Evolutionary conservation across 2,329 filamentous ascomycete genomes (phyloP).

Genomic region (Gremmenia infestans): DNA sequence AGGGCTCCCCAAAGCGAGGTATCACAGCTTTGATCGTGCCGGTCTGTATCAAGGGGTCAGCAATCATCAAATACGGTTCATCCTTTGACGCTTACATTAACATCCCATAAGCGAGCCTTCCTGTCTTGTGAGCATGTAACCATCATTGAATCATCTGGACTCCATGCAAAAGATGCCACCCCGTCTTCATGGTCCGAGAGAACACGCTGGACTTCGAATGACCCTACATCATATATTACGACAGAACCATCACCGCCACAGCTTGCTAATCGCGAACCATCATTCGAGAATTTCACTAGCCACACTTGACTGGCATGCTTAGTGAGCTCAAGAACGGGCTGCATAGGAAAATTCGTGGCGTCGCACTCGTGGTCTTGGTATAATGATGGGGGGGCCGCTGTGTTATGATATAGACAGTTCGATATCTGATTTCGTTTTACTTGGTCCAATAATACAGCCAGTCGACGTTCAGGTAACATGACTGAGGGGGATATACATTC

Average conservation of each 20-base stretch:
- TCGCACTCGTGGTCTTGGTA: constrained; percentile 88
- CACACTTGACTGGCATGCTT: constrained; percentile 81
- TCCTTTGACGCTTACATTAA: constrained; percentile 46
- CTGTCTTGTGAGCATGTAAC: constrained; percentile 77
- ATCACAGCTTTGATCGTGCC: constrained; percentile 60
- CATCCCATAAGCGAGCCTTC: constrained; percentile 71
- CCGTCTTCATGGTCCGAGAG: constrained; percentile 63
- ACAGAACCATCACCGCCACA: constrained; percentile 72
- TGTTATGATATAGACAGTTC: constrained; percentile 85
- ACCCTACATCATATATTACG: constrained; percentile 74
- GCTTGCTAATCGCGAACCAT: constrained; percentile 77
- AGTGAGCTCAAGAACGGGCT: constrained; percentile 63
- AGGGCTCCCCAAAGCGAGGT: constrained; percentile 71
- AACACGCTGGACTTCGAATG: constrained; percentile 59
- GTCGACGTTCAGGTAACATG: constrained; percentile 90
- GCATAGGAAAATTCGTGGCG: constrained; percentile 70
- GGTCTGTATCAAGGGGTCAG: constrained; percentile 41
- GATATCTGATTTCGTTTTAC: constrained; percentile 81
- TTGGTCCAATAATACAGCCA: constrained; percentile 75
- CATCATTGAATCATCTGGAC: constrained; percentile 81
- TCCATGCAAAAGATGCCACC: constrained; percentile 82
- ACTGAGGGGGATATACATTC: constrained; percentile 90
- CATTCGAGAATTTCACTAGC: constrained; percentile 85
- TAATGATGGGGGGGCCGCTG: constrained; percentile 69
- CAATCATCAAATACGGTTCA: neutral